Evolutionary conservation across 768 basidiomycete species (phyloP).

Genomic region (Kwoniella sp.): DNA sequence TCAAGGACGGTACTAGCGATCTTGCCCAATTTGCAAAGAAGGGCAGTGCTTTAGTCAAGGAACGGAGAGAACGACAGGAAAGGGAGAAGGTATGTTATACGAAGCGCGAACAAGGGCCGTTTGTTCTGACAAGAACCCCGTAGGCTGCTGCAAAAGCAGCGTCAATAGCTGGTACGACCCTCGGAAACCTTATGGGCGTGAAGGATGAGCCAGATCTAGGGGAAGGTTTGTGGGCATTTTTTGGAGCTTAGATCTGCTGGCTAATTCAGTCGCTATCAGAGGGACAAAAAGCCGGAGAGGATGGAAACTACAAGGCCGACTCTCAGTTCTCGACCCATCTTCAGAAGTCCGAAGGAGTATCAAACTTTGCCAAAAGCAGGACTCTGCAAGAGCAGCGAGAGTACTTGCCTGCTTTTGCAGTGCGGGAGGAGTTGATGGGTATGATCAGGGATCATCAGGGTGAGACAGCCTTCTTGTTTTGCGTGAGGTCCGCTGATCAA

Average conservation of each 20-base stretch:
- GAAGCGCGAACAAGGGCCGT: not conserved
- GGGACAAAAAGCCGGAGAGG: conserved; percentile 53
- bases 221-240: no score
- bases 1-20: conserved; percentile 86
- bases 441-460: conserved; percentile 93
- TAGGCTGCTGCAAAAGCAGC: conserved; percentile 92
- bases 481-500: conserved; percentile 4
- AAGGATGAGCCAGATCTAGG: conserved; percentile 90
- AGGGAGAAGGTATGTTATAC: conserved; percentile 54
- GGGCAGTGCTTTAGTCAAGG: conserved; percentile 87
- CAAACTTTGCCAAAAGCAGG: conserved; percentile 71
- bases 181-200: conserved; percentile 98
- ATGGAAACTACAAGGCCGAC: conserved; percentile 73
- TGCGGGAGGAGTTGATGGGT: conserved; percentile 84
- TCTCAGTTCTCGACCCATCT: conserved; percentile 96
- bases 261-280: conserved; percentile 14
- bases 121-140: not conserved
- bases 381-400: conserved; percentile 93
- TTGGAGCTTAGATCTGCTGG: not conserved
- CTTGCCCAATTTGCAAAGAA: conserved; percentile 96
- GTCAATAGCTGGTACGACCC: conserved; percentile 78
- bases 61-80: conserved; percentile 94
- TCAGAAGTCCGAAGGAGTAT: conserved; percentile 65
- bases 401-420: conserved; percentile 95
- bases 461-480: conserved; percentile 39